These are phyloP conservation scores for Groenewaldozyma auringiensis DNA, from an alignment of 1,139 yeast species.

Conservation along the genomic window DNA sequence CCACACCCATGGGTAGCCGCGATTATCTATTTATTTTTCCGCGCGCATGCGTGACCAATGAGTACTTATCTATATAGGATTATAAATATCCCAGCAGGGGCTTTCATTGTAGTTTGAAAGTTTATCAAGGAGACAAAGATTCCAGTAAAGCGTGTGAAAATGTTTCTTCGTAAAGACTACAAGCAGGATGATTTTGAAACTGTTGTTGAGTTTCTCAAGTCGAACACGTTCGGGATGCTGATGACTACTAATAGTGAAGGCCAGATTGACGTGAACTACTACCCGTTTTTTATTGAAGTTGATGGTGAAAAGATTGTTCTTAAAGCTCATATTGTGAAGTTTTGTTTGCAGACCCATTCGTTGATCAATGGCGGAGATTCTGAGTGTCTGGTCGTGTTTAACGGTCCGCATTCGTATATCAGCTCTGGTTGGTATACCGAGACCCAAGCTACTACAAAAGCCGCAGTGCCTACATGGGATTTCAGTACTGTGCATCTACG, in stretches of 20 bases:
- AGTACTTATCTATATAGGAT: too few relatives aligned
- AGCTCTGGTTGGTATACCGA: slow-evolving; percentile 56
- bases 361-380: slow-evolving; percentile 22
- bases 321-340: slow-evolving; percentile 51
- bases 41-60: neutral
- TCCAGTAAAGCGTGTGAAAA: too few relatives aligned
- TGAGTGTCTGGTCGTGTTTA: slow-evolving; percentile 48
- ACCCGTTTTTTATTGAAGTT: slow-evolving; percentile 45
- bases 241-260: slow-evolving; percentile 36
- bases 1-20: neutral
- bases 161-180: neutral
- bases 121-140: too few relatives aligned
- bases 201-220: slow-evolving; percentile 28
- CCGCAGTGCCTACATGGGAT: slow-evolving; percentile 69
- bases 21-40: too few relatives aligned
- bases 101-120: too few relatives aligned
- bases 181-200: slow-evolving; percentile 6
- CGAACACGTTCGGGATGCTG: slow-evolving; percentile 39
- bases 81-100: too few relatives aligned
- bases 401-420: slow-evolving; percentile 47
- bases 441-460: slow-evolving; percentile 48
- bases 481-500: slow-evolving; percentile 54
- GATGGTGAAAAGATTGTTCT: slow-evolving; percentile 37
- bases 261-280: slow-evolving; percentile 41
- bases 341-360: slow-evolving; percentile 46